Evolutionary conservation across 1,284 basidiomycete genomes (phyloP).

Genomic region (Wolfiporia cocos): DNA sequence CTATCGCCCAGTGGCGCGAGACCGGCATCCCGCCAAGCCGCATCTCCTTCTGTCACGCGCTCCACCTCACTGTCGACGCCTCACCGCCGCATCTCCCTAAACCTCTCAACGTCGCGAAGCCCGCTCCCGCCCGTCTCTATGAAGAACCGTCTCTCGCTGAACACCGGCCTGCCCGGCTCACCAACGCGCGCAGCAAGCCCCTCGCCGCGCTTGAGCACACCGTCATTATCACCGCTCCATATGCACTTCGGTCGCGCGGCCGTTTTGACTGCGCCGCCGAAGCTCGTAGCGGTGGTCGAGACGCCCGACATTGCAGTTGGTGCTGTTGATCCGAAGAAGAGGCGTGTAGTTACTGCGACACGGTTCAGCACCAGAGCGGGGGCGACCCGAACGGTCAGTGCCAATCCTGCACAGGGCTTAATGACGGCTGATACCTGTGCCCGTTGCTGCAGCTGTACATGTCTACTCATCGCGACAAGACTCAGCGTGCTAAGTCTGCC

Average conservation of each 20-base stretch:
- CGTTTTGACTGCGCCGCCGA: constrained; percentile 72
- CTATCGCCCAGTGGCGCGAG: constrained; percentile 17
- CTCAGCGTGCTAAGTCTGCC: constrained; percentile 16
- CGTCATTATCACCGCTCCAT: constrained; percentile 28
- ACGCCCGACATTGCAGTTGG: constrained; percentile 80
- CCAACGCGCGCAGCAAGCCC: constrained; percentile 40
- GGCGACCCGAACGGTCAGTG: constrained; percentile 67
- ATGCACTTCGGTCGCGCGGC: constrained; percentile 59
- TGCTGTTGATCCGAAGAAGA: constrained; percentile 75
- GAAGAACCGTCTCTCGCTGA: constrained; percentile 25
- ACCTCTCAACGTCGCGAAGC: constrained; percentile 7
- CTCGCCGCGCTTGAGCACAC: constrained; percentile 37
- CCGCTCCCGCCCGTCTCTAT: constrained; percentile 8
- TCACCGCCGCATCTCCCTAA: constrained; percentile 32
- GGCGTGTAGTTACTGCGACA: constrained; percentile 79
- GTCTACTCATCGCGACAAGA: constrained; percentile 67
- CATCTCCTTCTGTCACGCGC: constrained; percentile 33
- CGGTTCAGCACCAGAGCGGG: constrained; percentile 77
- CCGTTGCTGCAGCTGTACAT: constrained; percentile 57
- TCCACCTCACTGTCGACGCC: constrained; percentile 41
- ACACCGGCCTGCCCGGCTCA: constrained; percentile 14
- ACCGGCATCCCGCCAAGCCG: constrained; percentile 29
- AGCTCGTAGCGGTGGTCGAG: constrained; percentile 73
- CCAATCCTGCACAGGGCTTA: neutral
- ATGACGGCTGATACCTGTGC: neutral